Conservation (phyloP, 139 green algal species). For the Pedinophyceae sp. region DNA sequence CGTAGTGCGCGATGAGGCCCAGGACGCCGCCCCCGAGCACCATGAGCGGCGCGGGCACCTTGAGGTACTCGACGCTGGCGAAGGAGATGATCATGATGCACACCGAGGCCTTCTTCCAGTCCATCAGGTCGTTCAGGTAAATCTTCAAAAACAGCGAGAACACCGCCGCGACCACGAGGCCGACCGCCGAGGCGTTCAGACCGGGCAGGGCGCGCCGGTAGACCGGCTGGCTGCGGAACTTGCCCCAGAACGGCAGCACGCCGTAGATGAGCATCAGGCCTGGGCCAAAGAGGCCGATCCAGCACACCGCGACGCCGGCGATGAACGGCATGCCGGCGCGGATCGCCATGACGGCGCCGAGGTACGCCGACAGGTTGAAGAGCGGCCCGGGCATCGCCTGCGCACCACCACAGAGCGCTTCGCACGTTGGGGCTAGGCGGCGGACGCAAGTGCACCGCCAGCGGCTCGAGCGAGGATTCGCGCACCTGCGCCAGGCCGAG, state of each 20-base stretch:
- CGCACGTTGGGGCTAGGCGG: not conserved
- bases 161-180: slow-evolving; percentile 70
- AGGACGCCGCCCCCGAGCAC: slow-evolving; percentile 47
- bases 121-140: slow-evolving; percentile 33
- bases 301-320: slow-evolving; percentile 47
- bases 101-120: slow-evolving; percentile 34
- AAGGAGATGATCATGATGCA: slow-evolving; percentile 54
- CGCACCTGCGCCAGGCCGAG: slow-evolving; percentile 32
- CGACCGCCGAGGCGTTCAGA: slow-evolving; percentile 67
- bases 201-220: slow-evolving; percentile 44
- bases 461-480: not conserved
- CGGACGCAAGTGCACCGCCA: not conserved
- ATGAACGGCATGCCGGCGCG: slow-evolving; percentile 31
- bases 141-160: slow-evolving; percentile 49
- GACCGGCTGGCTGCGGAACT: slow-evolving; percentile 33
- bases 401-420: too few species aligned
- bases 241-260: slow-evolving; percentile 79
- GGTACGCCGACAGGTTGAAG: slow-evolving; percentile 90
- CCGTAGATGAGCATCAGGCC: slow-evolving; percentile 85
- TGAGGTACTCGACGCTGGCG: slow-evolving; percentile 36
- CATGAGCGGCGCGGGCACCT: slow-evolving; percentile 47
- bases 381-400: slow-evolving; percentile 82
- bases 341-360: slow-evolving; percentile 70
- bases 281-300: slow-evolving; percentile 76
- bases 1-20: slow-evolving; percentile 50